Conservation (phyloP, 2,329 filamentous ascomycete species). For the Colletotrichum sp. region DNA sequence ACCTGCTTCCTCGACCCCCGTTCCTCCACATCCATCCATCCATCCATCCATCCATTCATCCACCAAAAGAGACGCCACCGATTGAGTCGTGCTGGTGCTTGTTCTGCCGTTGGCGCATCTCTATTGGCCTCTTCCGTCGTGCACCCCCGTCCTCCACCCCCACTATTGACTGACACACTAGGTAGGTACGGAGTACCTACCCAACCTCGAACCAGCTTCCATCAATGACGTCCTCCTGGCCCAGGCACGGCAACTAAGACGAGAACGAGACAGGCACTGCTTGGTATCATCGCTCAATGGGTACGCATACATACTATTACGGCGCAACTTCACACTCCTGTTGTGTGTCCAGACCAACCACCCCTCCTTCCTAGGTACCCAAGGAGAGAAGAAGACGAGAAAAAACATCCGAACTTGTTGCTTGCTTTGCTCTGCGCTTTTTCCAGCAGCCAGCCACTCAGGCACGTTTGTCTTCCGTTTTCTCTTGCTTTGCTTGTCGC, state of each 20-base stretch:
- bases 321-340: not conserved
- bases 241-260: not conserved
- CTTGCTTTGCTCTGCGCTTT: not conserved
- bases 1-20: not conserved
- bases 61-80: not conserved
- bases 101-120: not conserved
- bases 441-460: not conserved
- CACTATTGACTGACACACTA: not conserved
- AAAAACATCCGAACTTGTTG: not conserved
- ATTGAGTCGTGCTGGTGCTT: not conserved
- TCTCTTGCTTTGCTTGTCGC: not conserved
- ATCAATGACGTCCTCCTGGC: constrained; percentile 15
- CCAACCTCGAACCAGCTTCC: not conserved
- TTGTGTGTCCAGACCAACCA: not conserved
- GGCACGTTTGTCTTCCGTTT: not conserved
- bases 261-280: not conserved
- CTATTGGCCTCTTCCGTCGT: not conserved
- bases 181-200: too few species aligned
- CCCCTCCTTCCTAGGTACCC: not conserved
- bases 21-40: not conserved
- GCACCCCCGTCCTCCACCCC: not conserved
- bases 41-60: too few species aligned
- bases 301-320: not conserved
- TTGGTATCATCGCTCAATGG: not conserved
- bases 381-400: not conserved